Conservation (phyloP, 1,139 yeast genomes). For the Tardiomyces digboiensis region DNA sequence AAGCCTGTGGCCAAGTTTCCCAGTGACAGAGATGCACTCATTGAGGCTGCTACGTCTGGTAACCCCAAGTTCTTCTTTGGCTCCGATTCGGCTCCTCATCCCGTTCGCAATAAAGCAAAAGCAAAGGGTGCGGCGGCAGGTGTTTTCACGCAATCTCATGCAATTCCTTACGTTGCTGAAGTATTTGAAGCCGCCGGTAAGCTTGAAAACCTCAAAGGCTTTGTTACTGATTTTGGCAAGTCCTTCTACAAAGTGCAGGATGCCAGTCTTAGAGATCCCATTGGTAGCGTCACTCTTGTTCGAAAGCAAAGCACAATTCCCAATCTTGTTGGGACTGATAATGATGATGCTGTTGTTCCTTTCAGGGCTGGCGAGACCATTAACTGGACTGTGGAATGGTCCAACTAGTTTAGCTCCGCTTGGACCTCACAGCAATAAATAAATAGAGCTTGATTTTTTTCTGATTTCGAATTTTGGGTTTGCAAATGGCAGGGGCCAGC, state of each 20-base stretch:
- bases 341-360: slow-evolving; percentile 63
- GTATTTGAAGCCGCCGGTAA: slow-evolving; percentile 62
- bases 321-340: slow-evolving; percentile 37
- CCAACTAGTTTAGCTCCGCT: not conserved
- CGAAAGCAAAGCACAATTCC: slow-evolving; percentile 42
- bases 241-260: slow-evolving; percentile 51
- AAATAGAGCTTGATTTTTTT: too few species aligned
- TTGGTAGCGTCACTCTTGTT: slow-evolving; percentile 24
- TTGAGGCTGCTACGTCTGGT: slow-evolving; percentile 87
- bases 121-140: slow-evolving; percentile 94
- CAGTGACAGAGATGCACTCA: slow-evolving; percentile 65
- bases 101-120: slow-evolving; percentile 63
- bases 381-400: slow-evolving; percentile 74
- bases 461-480: too few species aligned
- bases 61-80: slow-evolving; percentile 93
- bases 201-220: slow-evolving; percentile 55
- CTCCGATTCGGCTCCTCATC: slow-evolving; percentile 97
- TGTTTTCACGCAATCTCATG: slow-evolving; percentile 84
- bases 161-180: slow-evolving; percentile 76
- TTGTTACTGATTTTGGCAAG: slow-evolving; percentile 70
- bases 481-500: slow-evolving; percentile 58
- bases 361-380: slow-evolving; percentile 76
- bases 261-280: slow-evolving; percentile 23
- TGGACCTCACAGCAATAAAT: too few species aligned
- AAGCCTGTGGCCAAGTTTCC: slow-evolving; percentile 98